Conservation (phyloP, 1,139 yeast genomes). For the Hemisphaericaspora lyxosophila region DNA sequence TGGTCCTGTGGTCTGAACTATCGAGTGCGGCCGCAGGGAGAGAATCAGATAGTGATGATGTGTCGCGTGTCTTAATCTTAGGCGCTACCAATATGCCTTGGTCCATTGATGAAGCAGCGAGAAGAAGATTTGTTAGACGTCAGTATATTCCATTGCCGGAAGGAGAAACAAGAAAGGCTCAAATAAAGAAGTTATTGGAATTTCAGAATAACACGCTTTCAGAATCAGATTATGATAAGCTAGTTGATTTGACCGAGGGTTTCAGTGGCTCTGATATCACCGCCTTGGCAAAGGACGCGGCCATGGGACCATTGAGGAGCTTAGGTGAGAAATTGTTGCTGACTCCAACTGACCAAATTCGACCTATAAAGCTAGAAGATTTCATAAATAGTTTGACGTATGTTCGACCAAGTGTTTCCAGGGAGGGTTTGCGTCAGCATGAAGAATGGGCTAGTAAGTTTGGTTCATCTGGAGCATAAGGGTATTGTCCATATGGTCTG, state of each 20-base stretch:
- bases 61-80: conserved; percentile 74
- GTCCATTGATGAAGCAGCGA: conserved; percentile 98
- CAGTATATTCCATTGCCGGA: conserved; percentile 97
- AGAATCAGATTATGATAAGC: conserved; percentile 58
- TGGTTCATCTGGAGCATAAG: conserved; percentile 86
- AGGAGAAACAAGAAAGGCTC: conserved; percentile 73
- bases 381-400: conserved; percentile 75
- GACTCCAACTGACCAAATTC: conserved; percentile 82
- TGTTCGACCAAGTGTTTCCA: conserved; percentile 89
- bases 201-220: conserved; percentile 75
- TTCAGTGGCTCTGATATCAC: conserved; percentile 94
- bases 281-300: conserved; percentile 95
- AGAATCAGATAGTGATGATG: conserved; percentile 56
- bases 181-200: conserved; percentile 64
- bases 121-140: conserved; percentile 88
- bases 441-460: conserved; percentile 90
- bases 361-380: conserved; percentile 77
- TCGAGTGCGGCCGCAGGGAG: conserved; percentile 90
- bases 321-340: conserved; percentile 83
- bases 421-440: conserved; percentile 71
- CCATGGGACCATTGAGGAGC: conserved; percentile 94
- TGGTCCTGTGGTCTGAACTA: conserved; percentile 93
- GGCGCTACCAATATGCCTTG: conserved; percentile 98
- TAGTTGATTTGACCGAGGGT: conserved; percentile 69
- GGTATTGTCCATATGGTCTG: background rate